A percentile compares a stretch with the other conserved stretches of the same genome.
phyloP scores from a whole-genome alignment of 1,284 basidiomycete genomes.

The Exobasidium cylindrosporum region DNA sequence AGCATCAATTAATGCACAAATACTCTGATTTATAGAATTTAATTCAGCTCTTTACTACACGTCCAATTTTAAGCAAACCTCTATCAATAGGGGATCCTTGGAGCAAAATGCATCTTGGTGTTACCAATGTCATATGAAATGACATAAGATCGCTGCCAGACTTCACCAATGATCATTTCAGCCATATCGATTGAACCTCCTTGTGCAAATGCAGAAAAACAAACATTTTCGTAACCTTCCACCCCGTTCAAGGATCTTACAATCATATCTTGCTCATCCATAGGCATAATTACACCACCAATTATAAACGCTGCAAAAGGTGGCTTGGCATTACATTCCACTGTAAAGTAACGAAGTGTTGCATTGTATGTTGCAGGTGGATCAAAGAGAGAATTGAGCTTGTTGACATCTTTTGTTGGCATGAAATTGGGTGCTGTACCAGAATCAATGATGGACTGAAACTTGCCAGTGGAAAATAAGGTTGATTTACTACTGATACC shows the following conservation, averaged over 20 bases:
- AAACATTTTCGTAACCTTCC: background rate
- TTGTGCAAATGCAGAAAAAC: background rate
- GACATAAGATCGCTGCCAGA: background rate
- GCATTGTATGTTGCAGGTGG: background rate
- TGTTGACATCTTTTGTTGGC: background rate
- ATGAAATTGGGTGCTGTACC: background rate
- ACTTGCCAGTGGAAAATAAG: background rate
- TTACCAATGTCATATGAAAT: background rate
- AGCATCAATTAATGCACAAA: too few species aligned
- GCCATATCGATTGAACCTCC: background rate
- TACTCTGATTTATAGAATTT: too few species aligned
- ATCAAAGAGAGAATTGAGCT: background rate
- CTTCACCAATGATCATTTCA: background rate
- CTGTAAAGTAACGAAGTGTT: background rate
- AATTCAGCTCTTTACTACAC: too few species aligned
- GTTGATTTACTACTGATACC: background rate
- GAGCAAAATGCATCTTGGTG: background rate
- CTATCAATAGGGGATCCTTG: background rate
- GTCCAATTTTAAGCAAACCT: too few species aligned
- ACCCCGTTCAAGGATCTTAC: background rate
- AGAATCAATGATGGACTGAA: background rate
- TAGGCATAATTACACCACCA: background rate
- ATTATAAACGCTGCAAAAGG: background rate
- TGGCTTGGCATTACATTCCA: background rate
- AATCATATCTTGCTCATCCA: background rate